Evolutionary conservation across 305 asterid genomes (phyloP).

Genomic region (Plantago lanceolata): DNA sequence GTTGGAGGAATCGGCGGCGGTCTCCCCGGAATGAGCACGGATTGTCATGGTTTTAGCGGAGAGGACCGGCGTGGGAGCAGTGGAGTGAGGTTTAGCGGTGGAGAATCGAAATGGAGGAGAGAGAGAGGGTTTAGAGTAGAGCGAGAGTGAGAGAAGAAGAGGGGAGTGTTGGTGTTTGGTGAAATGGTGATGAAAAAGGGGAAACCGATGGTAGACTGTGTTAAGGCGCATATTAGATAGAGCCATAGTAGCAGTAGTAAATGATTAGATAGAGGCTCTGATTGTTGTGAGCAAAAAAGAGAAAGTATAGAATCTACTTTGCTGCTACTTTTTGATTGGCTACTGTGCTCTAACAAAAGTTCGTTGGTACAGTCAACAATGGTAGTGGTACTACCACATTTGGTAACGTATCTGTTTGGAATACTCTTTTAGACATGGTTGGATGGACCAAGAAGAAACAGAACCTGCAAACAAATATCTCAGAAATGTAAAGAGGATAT

Average conservation of each 20-base stretch:
- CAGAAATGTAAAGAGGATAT: no score
- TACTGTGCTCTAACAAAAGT: background rate
- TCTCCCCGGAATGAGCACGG: slow-evolving; percentile 44
- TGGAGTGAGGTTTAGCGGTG: slow-evolving; percentile 21
- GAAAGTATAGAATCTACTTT: slow-evolving; percentile 26
- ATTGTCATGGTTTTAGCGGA: slow-evolving; percentile 35
- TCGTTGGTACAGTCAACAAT: no score
- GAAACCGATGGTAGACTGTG: slow-evolving; percentile 55
- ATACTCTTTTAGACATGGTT: no score
- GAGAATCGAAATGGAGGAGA: slow-evolving; percentile 25
- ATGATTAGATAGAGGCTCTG: no score
- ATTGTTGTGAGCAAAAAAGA: no score
- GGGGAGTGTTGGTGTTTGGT: slow-evolving; percentile 38
- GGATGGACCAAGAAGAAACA: no score
- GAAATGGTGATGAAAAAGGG: slow-evolving; percentile 29
- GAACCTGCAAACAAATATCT: no score
- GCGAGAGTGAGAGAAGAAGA: slow-evolving; percentile 27
- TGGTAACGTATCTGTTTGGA: no score
- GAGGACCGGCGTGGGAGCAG: slow-evolving; percentile 16
- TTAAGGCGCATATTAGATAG: slow-evolving; percentile 48
- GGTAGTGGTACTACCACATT: no score
- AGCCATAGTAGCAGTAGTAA: slow-evolving; percentile 6
- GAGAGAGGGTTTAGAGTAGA: slow-evolving; percentile 29
- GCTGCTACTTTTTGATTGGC: slow-evolving; percentile 28
- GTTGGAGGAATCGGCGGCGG: slow-evolving; percentile 36